Conservation (phyloP, 2,329 filamentous ascomycete genomes). For the Talaromyces sp. region DNA sequence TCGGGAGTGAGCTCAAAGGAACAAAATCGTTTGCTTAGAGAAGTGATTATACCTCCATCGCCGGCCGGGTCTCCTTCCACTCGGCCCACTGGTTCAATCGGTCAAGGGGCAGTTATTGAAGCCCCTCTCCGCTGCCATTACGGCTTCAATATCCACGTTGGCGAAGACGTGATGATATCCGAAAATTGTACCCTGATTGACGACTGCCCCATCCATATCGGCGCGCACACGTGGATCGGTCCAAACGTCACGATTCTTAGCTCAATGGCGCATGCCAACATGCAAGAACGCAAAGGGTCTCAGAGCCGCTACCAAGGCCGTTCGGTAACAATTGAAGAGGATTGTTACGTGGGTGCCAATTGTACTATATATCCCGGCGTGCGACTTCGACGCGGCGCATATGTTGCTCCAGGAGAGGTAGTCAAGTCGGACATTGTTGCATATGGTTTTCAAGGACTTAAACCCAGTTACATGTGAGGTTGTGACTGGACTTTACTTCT, state of each 20-base stretch:
- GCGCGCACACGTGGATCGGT: conserved; percentile 62
- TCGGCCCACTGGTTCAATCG: conserved; percentile 56
- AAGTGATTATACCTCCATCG: conserved; percentile 39
- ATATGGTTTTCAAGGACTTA: conserved; percentile 37
- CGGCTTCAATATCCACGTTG: conserved; percentile 88
- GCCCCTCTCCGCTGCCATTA: conserved; percentile 90
- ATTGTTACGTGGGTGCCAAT: conserved; percentile 60
- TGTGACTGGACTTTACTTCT: not conserved
- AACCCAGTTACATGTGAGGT: conserved; percentile 36
- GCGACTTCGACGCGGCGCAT: conserved; percentile 35
- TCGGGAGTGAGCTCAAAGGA: conserved; percentile 58
- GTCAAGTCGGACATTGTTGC: conserved; percentile 38
- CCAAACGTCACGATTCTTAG: conserved; percentile 84
- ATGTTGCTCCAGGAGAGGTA: conserved; percentile 40
- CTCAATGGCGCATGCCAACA: conserved; percentile 65
- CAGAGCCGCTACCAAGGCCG: conserved; percentile 66
- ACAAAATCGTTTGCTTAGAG: conserved; percentile 33
- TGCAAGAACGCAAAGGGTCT: conserved; percentile 66
- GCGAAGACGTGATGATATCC: conserved; percentile 76
- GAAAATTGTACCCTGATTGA: conserved; percentile 82
- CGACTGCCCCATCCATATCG: conserved; percentile 75
- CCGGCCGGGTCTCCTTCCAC: conserved; percentile 48
- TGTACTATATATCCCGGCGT: conserved; percentile 52
- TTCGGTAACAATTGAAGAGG: conserved; percentile 68
- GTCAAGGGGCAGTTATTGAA: conserved; percentile 72